phyloP scores from a whole-genome alignment of 495 filamentous ascomycete species.

The Lophiostoma macrostomum region DNA sequence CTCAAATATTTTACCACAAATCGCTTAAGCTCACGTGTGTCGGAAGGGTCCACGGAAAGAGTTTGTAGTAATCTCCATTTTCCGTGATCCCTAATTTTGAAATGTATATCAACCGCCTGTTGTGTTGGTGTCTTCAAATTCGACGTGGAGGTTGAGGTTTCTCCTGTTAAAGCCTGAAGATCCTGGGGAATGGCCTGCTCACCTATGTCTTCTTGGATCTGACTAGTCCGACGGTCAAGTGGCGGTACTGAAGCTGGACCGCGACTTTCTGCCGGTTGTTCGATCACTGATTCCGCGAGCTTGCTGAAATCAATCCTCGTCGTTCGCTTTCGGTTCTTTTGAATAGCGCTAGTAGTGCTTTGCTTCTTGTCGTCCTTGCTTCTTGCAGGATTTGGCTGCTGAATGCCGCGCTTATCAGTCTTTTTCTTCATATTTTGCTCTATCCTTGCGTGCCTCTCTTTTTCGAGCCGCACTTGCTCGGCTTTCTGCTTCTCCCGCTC shows the following conservation, averaged over 20 bases:
- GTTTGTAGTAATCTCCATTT: slow-evolving; percentile 10
- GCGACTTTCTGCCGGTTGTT: not conserved
- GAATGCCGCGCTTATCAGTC: not conserved
- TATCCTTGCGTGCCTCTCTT: slow-evolving; percentile 5
- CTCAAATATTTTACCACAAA: slow-evolving; percentile 10
- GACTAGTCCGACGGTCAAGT: not conserved
- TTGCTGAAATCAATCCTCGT: slow-evolving; percentile 1
- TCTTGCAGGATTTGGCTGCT: not conserved
- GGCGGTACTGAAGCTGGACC: slow-evolving; percentile 2
- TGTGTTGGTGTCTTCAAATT: not conserved
- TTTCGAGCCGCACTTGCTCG: too few species aligned
- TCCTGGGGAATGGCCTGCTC: slow-evolving; percentile 1
- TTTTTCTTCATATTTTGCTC: slow-evolving; percentile 4
- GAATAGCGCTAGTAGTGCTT: not conserved
- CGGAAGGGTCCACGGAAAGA: slow-evolving; percentile 3
- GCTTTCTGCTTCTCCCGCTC: not conserved
- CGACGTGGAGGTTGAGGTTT: not conserved
- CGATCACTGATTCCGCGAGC: not conserved
- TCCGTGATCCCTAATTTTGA: slow-evolving; percentile 4
- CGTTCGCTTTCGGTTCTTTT: slow-evolving; percentile 5
- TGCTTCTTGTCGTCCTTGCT: not conserved
- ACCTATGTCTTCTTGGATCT: slow-evolving; percentile 2
- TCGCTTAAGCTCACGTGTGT: slow-evolving; percentile 6
- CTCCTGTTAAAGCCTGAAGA: not conserved
- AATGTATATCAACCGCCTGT: not conserved